Evolutionary conservation across 768 basidiomycete species (phyloP).

Genomic region (Tephrocybe sp.): DNA sequence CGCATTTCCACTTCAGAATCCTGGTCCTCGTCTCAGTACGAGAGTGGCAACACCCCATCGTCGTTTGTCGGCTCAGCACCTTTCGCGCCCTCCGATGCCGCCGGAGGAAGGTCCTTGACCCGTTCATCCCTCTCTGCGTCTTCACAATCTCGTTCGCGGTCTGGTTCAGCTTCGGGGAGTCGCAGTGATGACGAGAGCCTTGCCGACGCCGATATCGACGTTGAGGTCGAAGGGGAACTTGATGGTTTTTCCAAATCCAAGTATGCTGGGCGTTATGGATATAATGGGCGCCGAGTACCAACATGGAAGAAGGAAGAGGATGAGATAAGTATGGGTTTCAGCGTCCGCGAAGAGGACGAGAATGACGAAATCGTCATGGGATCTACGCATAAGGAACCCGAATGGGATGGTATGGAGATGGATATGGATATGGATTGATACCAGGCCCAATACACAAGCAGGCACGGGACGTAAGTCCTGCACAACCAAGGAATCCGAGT

Average conservation of each 20-base stretch:
- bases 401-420: slow-evolving; percentile 70
- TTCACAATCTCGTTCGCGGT: slow-evolving; percentile 29
- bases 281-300: slow-evolving; percentile 22
- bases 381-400: slow-evolving; percentile 25
- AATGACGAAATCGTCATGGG: slow-evolving; percentile 26
- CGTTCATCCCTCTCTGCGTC: slow-evolving; percentile 49
- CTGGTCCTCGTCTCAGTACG: slow-evolving; percentile 29
- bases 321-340: slow-evolving; percentile 37
- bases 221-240: slow-evolving; percentile 26
- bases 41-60: slow-evolving; percentile 20
- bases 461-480: background rate
- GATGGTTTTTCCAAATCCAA: slow-evolving; percentile 16
- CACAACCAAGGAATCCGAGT: slow-evolving; percentile 10
- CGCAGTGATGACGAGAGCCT: slow-evolving; percentile 29
- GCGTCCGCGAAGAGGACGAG: slow-evolving; percentile 49
- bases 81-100: slow-evolving; percentile 20
- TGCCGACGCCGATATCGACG: slow-evolving; percentile 33
- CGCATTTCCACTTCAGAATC: slow-evolving; percentile 29
- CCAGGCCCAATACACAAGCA: background rate
- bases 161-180: slow-evolving; percentile 32
- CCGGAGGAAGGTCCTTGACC: slow-evolving; percentile 53
- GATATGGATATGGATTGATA: slow-evolving; percentile 69
- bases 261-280: slow-evolving; percentile 20
- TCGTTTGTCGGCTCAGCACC: slow-evolving; percentile 19
- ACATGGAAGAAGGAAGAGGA: slow-evolving; percentile 45